A percentile compares a stretch with the other conserved stretches of the same genome.
phyloP scores from a whole-genome alignment of 441 rosid species.

The Monsonia emarginata region DNA sequence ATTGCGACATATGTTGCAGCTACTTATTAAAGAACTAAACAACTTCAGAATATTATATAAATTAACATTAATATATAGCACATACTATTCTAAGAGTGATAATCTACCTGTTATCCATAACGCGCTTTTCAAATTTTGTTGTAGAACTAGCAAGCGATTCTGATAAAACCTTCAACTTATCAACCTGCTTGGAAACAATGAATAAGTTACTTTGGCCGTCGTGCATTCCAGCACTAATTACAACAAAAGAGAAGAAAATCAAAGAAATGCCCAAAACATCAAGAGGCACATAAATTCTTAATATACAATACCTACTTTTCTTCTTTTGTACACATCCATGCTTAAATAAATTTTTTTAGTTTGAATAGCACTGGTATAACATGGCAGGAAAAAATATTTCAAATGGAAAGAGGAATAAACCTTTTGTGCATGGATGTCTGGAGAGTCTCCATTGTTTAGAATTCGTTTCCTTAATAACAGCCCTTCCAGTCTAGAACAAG shows the following conservation, averaged over 20 bases:
- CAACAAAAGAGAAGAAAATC: neutral
- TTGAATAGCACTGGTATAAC: slow-evolving; percentile 9
- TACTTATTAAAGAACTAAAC: neutral
- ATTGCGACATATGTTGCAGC: neutral
- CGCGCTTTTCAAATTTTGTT: slow-evolving; percentile 78
- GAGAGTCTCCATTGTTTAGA: slow-evolving; percentile 68
- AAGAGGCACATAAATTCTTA: neutral
- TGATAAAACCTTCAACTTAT: slow-evolving; percentile 81
- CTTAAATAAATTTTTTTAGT: slow-evolving; percentile 10
- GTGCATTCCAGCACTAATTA: too few relatives aligned
- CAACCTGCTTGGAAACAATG: slow-evolving; percentile 48
- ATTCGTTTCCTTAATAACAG: slow-evolving; percentile 58
- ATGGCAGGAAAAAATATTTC: slow-evolving; percentile 13
- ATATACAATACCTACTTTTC: neutral
- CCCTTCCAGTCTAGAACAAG: slow-evolving; percentile 72
- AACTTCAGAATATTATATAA: neutral
- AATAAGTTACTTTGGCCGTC: too few relatives aligned
- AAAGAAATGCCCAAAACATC: neutral
- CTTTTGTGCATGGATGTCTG: slow-evolving; percentile 86
- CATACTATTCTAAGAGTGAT: slow-evolving; percentile 7
- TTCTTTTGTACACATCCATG: slow-evolving; percentile 1
- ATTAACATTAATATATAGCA: neutral
- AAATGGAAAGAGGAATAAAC: slow-evolving; percentile 25
- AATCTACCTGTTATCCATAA: slow-evolving; percentile 71
- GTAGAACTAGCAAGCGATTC: slow-evolving; percentile 80